phyloP scores from a whole-genome alignment of 2,329 filamentous ascomycete genomes.

The Madurella mycetomatis region DNA sequence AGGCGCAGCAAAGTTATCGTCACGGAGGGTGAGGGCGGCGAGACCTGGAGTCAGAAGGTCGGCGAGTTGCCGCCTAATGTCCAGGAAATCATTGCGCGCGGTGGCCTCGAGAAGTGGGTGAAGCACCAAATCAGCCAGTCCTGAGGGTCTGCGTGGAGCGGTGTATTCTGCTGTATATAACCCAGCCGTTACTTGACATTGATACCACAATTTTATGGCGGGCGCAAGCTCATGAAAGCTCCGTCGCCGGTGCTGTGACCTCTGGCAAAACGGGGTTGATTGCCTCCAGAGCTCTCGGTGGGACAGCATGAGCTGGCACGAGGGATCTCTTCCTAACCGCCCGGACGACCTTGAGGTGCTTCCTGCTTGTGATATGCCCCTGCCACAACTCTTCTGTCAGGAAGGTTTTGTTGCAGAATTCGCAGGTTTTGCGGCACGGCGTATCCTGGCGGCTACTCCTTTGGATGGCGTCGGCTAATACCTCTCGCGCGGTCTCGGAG shows the following conservation, averaged over 20 bases:
- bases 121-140: slow-evolving; percentile 55
- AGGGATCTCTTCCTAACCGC: slow-evolving; percentile 17
- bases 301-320: slow-evolving; percentile 2
- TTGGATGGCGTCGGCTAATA: slow-evolving; percentile 49
- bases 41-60: slow-evolving; percentile 73
- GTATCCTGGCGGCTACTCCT: slow-evolving; percentile 49
- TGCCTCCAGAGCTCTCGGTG: slow-evolving; percentile 7
- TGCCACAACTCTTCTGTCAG: slow-evolving; percentile 52
- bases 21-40: slow-evolving; percentile 62
- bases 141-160: background rate
- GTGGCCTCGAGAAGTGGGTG: slow-evolving; percentile 80
- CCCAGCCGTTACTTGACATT: background rate
- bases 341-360: slow-evolving; percentile 31
- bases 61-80: slow-evolving; percentile 81
- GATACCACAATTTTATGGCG: slow-evolving; percentile 6
- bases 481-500: slow-evolving; percentile 46
- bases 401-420: slow-evolving; percentile 63
- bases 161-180: background rate
- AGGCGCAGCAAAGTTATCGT: slow-evolving; percentile 65
- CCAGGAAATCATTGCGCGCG: slow-evolving; percentile 75
- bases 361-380: slow-evolving; percentile 41
- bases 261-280: background rate
- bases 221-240: background rate
- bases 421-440: slow-evolving; percentile 60
- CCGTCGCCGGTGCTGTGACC: background rate